phyloP scores from a whole-genome alignment of 2,329 filamentous ascomycete genomes.

The Neoscytalidium dimidiatum region DNA sequence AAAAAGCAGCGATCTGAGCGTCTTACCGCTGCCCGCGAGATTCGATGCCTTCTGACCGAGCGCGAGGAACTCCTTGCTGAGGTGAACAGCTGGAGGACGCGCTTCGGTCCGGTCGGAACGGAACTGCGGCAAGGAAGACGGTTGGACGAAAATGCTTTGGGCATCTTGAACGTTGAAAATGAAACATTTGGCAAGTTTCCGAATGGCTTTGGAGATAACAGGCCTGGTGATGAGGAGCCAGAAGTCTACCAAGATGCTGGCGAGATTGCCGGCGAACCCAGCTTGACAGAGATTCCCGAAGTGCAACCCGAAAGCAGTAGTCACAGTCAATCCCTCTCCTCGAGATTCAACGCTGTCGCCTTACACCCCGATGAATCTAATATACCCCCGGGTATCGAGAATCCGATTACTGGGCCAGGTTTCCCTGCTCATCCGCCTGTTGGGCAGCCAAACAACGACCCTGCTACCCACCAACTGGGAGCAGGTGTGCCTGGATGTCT shows the following conservation, averaged over 20 bases:
- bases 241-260: neutral
- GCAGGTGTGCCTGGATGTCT: neutral
- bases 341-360: neutral
- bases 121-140: constrained; percentile 16
- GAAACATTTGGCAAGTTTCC: constrained; percentile 26
- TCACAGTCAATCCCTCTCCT: neutral
- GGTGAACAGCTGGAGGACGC: constrained; percentile 23
- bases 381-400: neutral
- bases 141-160: constrained; percentile 12
- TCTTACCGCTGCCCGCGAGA: constrained; percentile 20
- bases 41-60: constrained; percentile 24
- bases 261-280: neutral
- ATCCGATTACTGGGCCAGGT: neutral
- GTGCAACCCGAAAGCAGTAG: neutral
- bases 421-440: neutral
- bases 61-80: constrained; percentile 25
- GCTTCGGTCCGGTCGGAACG: constrained; percentile 3
- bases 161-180: constrained; percentile 21
- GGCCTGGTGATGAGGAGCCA: constrained; percentile 19
- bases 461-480: neutral
- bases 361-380: neutral
- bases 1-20: constrained; percentile 22
- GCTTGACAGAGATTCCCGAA: neutral
- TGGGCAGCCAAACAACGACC: neutral
- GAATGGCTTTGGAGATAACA: constrained; percentile 27